Base-by-base conservation (phyloP, 495 filamentous ascomycete genomes). In the Podospora pseudoanserina region DNA sequence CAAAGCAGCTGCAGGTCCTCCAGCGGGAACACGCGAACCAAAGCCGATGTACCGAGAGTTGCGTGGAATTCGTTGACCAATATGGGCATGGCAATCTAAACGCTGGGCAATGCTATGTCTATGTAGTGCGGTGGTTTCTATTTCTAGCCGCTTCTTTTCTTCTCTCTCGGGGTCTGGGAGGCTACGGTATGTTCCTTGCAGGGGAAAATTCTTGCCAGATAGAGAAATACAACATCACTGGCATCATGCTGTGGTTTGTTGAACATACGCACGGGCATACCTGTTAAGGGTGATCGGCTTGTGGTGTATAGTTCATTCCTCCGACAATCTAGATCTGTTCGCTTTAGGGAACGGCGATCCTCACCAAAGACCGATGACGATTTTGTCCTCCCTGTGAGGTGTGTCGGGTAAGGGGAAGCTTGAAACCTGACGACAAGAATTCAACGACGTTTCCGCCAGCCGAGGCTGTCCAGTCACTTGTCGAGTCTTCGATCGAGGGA, bases 21-120 rank as follows among this genome's bases (percentile, higher is more conserved):
- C 55, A 19, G 23, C 55, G 55, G 55, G 55, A 58, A 58, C 23
- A 58, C 55, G 55, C 55, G 55, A 58, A 19, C 55, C 55, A 49
- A 23, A 58, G 55, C 55, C 55, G 55, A 20, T 58, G n/a, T 58
- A 58, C 54, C 54, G 54, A 57, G 15, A 18, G 5, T 57, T 7
- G 16, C 55, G n/a, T 19, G 55, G 23, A 58, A 23, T 15, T 19
- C n/a, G 19, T 26, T 5, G 23, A 58, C n/a, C 56, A 58, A 27
- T 58, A 20, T 20, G 20, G 23, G 1, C 56, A 27, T 20, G 56
- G n/a, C 23, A 27, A 58, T 58, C 56, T 58, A 20, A 27, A 58
- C 5, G 56, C 59, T 30, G 23, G 26, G 7, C 39, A 49, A 4
- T 49, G 39, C 39, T 49, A 49, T 32, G 30, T 49, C 23, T 23